These are phyloP conservation scores for Saksenaea vasiformis DNA, from an alignment of 371 early-diverging fungal genomes.

Conservation along the genomic window DNA sequence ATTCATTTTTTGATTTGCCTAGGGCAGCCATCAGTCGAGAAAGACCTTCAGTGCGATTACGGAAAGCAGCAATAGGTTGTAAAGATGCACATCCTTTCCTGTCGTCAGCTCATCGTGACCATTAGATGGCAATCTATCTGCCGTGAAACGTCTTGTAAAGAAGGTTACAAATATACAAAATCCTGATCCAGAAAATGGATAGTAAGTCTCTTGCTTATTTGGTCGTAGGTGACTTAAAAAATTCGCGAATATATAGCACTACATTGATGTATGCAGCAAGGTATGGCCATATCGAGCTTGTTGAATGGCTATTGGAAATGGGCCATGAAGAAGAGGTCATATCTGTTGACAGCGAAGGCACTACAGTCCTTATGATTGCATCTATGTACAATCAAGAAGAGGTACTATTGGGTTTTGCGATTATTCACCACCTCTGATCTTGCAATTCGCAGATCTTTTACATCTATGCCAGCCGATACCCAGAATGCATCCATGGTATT, in stretches of 20 bases:
- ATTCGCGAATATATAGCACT: constrained; percentile 31
- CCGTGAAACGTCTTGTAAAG: constrained; percentile 45
- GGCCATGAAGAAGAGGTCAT: constrained; percentile 56
- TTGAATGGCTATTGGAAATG: constrained; percentile 39
- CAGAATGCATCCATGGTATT: constrained; percentile 53
- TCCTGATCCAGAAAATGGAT: constrained; percentile 53
- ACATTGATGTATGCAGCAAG: constrained; percentile 51
- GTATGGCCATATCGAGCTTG: constrained; percentile 47
- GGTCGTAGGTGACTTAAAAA: background rate
- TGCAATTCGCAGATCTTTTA: constrained; percentile 40
- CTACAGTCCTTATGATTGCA: constrained; percentile 53
- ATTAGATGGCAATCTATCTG: constrained; percentile 51
- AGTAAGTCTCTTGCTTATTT: constrained; percentile 20
- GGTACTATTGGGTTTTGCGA: constrained; percentile 18
- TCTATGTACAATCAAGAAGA: constrained; percentile 51
- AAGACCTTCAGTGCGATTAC: constrained; percentile 38
- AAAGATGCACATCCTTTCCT: background rate
- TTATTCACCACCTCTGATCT: background rate
- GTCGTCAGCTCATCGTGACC: background rate
- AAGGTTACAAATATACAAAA: constrained; percentile 52
- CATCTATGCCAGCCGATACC: constrained; percentile 46
- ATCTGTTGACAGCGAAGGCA: constrained; percentile 51
- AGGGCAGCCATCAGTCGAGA: constrained; percentile 47
- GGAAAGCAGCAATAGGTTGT: constrained; percentile 48
- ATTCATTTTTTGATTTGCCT: constrained; percentile 45